Base-by-base conservation (phyloP, 495 filamentous ascomycete genomes). In the Annulohypoxylon nitens region DNA sequence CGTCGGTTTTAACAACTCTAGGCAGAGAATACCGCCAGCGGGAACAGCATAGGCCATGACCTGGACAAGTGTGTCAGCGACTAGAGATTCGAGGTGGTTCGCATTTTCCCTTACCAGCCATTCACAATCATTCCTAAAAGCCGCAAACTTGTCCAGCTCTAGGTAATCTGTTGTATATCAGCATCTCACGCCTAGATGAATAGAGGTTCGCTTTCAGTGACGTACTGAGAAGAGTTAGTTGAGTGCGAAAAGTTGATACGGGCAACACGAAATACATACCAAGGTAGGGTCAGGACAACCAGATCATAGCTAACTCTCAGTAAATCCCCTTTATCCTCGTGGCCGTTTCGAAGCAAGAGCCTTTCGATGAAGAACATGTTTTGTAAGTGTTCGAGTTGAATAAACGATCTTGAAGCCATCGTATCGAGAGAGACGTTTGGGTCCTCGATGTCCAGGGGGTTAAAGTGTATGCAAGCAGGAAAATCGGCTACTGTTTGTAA, bases 1-100 rank as follows among this genome's bases (percentile, higher is more conserved):
- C 2, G 86, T 86, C 65, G 90, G 88, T 53, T 84, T 87, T 6
- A 90, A 78, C 11, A 92, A 83, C 71, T 92, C 90, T 50, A 91
- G 82, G 25, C 87, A 86, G 16, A 91, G 83, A 54, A 90, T 86
- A 7, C 87, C 87, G 2, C 88, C 89, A 12, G 82, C 81, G 2
- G 86, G 90, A 4, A 91, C 84, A 12, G 87, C 90, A 59, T 83
- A 85, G 36, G 82, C 84, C 61, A 87, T 84, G 16, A 86, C 81
- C 82, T 87, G 48, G 0, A 23, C 33, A 75, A 18, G 61, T 77
- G 67, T 61, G 68, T 74, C 33, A 82, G 59, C 54, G 41, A 43
- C 9, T 23, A 6, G 14, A 34, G 8, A 4, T 6, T 26, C 4
- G n/a, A 55, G n/a, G 10, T 41, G 0, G 25, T 36, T 26, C 41